phyloP scores from a whole-genome alignment of 148 eudicot genomes.

The Rhododendron simsii region DNA sequence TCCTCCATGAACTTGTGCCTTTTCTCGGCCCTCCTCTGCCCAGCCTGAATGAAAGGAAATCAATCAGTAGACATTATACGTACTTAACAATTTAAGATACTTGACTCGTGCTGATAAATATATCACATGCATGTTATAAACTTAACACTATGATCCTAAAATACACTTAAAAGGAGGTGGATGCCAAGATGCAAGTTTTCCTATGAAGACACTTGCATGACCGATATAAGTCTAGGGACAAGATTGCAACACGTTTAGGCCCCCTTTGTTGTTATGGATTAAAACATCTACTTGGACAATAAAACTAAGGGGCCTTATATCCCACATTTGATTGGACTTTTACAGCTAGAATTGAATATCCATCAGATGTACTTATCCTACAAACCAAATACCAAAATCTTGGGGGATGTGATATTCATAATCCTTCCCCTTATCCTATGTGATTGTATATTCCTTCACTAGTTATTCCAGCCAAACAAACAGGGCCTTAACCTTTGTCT shows the following conservation, averaged over 20 bases:
- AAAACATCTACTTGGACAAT: background rate
- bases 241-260: background rate
- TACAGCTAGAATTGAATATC: background rate
- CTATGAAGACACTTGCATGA: background rate
- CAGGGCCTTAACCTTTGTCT: constrained; percentile 55
- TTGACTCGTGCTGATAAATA: background rate
- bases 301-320: background rate
- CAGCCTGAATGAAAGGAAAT: constrained; percentile 51
- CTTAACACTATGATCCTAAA: background rate
- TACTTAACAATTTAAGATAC: background rate
- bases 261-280: background rate
- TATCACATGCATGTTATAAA: background rate
- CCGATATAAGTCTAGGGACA: background rate
- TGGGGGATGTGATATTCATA: background rate
- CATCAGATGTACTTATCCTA: background rate
- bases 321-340: background rate
- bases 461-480: background rate
- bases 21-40: constrained; percentile 71
- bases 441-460: background rate
- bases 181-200: background rate
- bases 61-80: background rate
- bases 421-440: background rate
- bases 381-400: background rate
- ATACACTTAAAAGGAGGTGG: background rate
- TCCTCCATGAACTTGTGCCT: constrained; percentile 97